A percentile compares a stretch with the other conserved stretches of the same genome.
Evolutionary conservation across 345 rosid species (phyloP).

Genomic region (Acer negundo): DNA sequence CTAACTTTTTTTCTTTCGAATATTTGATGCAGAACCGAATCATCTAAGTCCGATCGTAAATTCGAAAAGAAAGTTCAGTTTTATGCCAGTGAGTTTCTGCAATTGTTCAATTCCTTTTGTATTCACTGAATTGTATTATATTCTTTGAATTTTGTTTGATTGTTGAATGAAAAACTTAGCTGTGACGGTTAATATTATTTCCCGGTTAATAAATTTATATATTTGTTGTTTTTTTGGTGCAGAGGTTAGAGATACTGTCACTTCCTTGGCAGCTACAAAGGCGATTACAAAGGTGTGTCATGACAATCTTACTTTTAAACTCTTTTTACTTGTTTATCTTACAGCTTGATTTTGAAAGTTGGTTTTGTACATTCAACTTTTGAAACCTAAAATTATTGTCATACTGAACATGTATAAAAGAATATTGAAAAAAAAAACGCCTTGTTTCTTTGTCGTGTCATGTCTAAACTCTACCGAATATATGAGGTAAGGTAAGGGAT

Average conservation of each 20-base stretch:
- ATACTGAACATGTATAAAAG: too few relatives aligned
- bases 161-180: too few relatives aligned
- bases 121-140: not conserved
- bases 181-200: too few relatives aligned
- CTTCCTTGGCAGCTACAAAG: constrained; percentile 57
- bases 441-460: not conserved
- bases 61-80: constrained; percentile 61
- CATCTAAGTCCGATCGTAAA: constrained; percentile 50
- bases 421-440: not conserved
- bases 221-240: constrained; percentile 21
- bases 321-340: not conserved
- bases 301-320: constrained; percentile 19
- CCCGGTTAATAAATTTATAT: not conserved
- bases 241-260: constrained; percentile 67
- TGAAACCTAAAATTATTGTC: not conserved
- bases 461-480: not conserved
- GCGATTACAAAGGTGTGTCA: constrained; percentile 51
- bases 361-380: not conserved
- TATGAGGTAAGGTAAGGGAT: too few relatives aligned
- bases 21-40: constrained; percentile 5
- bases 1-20: not conserved
- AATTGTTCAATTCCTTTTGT: not conserved
- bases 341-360: not conserved
- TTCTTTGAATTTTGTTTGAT: not conserved
- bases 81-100: constrained; percentile 47